Percentiles rank a stretch among this genome's conserved stretches.
These are phyloP conservation scores for Grammothele lineata DNA, from an alignment of 768 basidiomycete genomes.

Conservation along the genomic window DNA sequence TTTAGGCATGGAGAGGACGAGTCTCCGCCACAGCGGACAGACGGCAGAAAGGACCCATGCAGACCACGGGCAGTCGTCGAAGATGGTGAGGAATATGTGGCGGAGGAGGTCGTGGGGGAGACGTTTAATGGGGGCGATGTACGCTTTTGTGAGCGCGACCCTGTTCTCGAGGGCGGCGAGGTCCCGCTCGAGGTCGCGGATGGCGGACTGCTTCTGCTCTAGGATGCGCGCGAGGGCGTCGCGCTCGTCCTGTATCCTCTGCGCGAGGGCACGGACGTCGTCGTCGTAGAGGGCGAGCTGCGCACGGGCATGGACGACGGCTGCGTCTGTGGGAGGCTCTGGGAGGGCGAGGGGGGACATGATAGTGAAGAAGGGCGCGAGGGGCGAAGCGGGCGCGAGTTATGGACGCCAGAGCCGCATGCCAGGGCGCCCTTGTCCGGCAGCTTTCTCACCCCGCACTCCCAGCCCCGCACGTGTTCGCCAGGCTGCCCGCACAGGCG, in stretches of 20 bases:
- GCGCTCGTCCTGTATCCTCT: slow-evolving; percentile 51
- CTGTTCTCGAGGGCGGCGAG: slow-evolving; percentile 44
- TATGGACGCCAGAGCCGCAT: slow-evolving; percentile 6
- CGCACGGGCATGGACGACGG: slow-evolving; percentile 48
- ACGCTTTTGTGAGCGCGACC: slow-evolving; percentile 50
- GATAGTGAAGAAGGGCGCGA: background rate
- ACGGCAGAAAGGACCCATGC: slow-evolving; percentile 75
- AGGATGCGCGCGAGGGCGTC: slow-evolving; percentile 55
- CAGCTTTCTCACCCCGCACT: too few relatives aligned
- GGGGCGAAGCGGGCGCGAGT: background rate
- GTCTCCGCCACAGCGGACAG: slow-evolving; percentile 59
- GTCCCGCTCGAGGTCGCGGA: slow-evolving; percentile 51
- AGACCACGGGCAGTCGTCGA: slow-evolving; percentile 66
- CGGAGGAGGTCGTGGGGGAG: slow-evolving; percentile 71
- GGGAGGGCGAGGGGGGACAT: slow-evolving; percentile 34
- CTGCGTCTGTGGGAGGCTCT: slow-evolving; percentile 57
- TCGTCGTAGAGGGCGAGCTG: slow-evolving; percentile 33
- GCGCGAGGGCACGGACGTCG: slow-evolving; percentile 31
- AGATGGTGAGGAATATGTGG: slow-evolving; percentile 66
- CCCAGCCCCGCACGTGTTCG: background rate
- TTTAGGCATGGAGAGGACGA: slow-evolving; percentile 60
- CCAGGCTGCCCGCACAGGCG: too few relatives aligned
- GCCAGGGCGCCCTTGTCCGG: background rate
- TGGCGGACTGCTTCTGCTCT: slow-evolving; percentile 46
- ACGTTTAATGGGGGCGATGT: slow-evolving; percentile 67